These are phyloP conservation scores for Quercus lobata DNA, from an alignment of 331 rosid species.

Conservation along the genomic window DNA sequence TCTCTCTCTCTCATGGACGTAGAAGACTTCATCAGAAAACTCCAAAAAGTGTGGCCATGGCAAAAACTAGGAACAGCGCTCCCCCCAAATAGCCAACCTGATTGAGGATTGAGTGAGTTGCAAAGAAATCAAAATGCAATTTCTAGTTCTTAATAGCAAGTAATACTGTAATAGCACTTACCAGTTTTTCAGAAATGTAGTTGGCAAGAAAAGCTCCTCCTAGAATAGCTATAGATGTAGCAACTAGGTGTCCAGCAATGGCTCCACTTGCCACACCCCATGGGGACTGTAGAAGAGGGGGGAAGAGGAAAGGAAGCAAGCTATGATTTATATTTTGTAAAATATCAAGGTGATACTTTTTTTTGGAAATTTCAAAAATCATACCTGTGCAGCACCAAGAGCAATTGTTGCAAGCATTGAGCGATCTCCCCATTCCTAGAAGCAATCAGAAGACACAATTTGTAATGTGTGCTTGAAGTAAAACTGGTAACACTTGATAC, in stretches of 20 bases:
- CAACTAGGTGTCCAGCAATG: slow-evolving; percentile 79
- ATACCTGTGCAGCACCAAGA: slow-evolving; percentile 95
- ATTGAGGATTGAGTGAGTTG: slow-evolving; percentile 20
- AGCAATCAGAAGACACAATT: slow-evolving; percentile 23
- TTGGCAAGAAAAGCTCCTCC: slow-evolving; percentile 97
- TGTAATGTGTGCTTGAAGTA: slow-evolving; percentile 3
- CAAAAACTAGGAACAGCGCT: slow-evolving; percentile 73
- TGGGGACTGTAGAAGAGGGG: slow-evolving; percentile 60
- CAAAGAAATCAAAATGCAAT: slow-evolving; percentile 8
- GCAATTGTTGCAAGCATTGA: slow-evolving; percentile 99
- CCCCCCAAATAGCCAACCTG: slow-evolving; percentile 98
- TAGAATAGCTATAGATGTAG: slow-evolving; percentile 71
- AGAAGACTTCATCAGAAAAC: slow-evolving; percentile 40
- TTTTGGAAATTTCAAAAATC: slow-evolving; percentile 9
- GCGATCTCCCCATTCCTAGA: slow-evolving; percentile 99
- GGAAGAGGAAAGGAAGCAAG: slow-evolving; percentile 10
- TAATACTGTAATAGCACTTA: slow-evolving; percentile 24
- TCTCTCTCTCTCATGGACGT: not conserved
- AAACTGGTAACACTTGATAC: slow-evolving; percentile 7
- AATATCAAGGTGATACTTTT: not conserved
- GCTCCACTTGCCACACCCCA: slow-evolving; percentile 99
- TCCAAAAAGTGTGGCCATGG: slow-evolving; percentile 83
- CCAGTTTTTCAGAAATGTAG: slow-evolving; percentile 97
- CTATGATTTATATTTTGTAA: not conserved
- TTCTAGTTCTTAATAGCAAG: not conserved